phyloP scores from a whole-genome alignment of 192 early-diverging fungal species.

The Backusella parvicylindrica region DNA sequence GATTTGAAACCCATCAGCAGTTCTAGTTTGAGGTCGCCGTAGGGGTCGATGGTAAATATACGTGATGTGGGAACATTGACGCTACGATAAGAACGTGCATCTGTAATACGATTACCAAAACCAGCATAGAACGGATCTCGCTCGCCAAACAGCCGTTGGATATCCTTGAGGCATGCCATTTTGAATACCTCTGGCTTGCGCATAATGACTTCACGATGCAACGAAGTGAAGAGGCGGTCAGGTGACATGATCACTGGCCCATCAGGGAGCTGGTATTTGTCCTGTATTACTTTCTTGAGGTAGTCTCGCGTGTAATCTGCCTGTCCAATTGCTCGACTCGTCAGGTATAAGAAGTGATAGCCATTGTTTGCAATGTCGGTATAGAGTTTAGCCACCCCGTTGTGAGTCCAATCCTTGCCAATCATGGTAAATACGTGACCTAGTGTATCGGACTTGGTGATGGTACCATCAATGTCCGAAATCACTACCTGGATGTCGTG shows the following conservation, averaged over 20 bases:
- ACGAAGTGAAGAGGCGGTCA: constrained; percentile 87
- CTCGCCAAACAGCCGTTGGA: constrained; percentile 83
- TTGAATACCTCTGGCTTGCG: constrained; percentile 97
- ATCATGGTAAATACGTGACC: constrained; percentile 98
- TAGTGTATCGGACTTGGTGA: constrained; percentile 96
- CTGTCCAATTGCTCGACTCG: constrained; percentile 95
- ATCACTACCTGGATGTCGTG: constrained; percentile 86
- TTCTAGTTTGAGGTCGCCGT: constrained; percentile 90
- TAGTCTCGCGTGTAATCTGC: constrained; percentile 89
- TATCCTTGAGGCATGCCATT: constrained; percentile 92
- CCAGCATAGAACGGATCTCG: constrained; percentile 92
- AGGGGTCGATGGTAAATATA: constrained; percentile 96
- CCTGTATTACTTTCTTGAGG: constrained; percentile 86
- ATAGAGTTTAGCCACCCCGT: constrained; percentile 94
- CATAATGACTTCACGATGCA: constrained; percentile 95
- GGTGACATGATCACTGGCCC: constrained; percentile 97
- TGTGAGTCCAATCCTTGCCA: constrained; percentile 98
- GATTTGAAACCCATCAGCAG: constrained; percentile 82
- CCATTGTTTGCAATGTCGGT: constrained; percentile 93
- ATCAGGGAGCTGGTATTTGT: constrained; percentile 82
- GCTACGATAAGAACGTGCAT: constrained; percentile 88
- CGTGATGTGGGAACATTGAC: constrained; percentile 91
- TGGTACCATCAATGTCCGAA: constrained; percentile 98
- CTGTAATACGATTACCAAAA: constrained; percentile 93
- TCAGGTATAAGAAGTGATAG: constrained; percentile 95